Evolutionary conservation across 345 rosid genomes (phyloP), one percentile per base, ranked within the genome.

Genomic region (Alliaria petiolata): DNA sequence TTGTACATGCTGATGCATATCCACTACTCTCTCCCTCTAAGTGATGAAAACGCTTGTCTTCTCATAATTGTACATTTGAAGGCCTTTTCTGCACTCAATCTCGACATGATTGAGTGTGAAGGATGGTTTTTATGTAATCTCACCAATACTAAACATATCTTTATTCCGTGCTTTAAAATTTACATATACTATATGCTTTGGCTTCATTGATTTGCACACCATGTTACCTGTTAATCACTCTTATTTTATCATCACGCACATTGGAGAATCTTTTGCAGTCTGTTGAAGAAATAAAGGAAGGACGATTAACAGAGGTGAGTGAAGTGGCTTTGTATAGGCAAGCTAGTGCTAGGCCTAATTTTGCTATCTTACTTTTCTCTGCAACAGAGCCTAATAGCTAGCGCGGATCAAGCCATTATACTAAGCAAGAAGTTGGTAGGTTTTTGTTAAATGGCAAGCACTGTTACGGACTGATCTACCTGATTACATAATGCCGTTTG

Each of bases 401-500:
- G 76, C 53, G 89, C 87, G 9, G 89, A 87, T 61, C 87, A 88
- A 71, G 97, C 97, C 59, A 60, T n/a, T n/a, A n/a, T 81, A 62
- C 76, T 88, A 57, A 91, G 97, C 88, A 91, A 91, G 83, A 80
- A 91, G 43, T 62, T 91, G 92, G 97, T 88, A 91, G 42, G 45
- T 1, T 19, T 12, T 3, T n/a, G 19, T 30, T n/a, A 44, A 62
- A 70, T 76, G 65, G 69, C 84, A 95, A 97, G 97, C 96, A 66
- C 58, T 88, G 70, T 80, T 95, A 49, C 83, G 97, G 33, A 80
- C 84, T 58, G 97, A 95, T 83, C 96, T 95, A 67, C 96, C 97
- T 14, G 79, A 62, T 72, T 91, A 89, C 77, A 87, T 95, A 76
- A 93, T 91, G 28, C 99, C 99, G n/a, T 89, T 89, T 81, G 74